A percentile compares a stretch with the other conserved stretches of the same genome.
These are phyloP conservation scores for Crepidotus sp. DNA, from an alignment of 1,284 basidiomycete genomes.

Conservation along the genomic window DNA sequence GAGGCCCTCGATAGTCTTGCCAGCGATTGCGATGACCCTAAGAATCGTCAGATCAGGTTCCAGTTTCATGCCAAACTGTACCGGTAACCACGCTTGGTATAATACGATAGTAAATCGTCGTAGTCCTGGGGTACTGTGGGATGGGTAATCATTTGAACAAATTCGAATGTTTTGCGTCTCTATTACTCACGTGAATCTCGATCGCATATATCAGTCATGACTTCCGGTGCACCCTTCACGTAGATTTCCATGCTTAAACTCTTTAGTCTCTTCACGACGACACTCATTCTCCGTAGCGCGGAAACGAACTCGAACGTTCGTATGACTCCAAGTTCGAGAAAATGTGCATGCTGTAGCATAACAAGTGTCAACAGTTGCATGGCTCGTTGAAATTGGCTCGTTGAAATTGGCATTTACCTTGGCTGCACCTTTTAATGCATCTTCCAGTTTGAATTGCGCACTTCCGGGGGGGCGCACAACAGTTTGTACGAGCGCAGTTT, in stretches of 20 bases:
- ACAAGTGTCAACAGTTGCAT: background rate
- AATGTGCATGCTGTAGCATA: conserved; percentile 73
- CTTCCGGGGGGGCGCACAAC: conserved; percentile 94
- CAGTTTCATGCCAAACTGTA: no score
- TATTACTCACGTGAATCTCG: conserved; percentile 70
- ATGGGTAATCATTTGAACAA: conserved; percentile 2
- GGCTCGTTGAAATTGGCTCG: background rate
- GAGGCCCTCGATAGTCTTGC: conserved; percentile 88
- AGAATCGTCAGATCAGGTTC: no score
- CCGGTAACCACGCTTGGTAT: conserved; percentile 96
- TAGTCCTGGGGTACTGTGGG: conserved; percentile 87
- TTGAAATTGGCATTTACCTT: conserved; percentile 41
- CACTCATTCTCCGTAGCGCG: conserved; percentile 90
- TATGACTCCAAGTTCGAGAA: conserved; percentile 93
- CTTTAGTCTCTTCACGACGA: conserved; percentile 92
- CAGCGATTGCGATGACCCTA: conserved; percentile 97
- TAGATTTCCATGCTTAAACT: conserved; percentile 96
- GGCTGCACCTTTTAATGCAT: conserved; percentile 76
- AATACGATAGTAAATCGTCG: conserved; percentile 93
- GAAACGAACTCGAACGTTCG: conserved; percentile 97
- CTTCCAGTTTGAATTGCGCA: conserved; percentile 83
- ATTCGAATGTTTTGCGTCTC: background rate
- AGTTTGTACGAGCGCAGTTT: conserved; percentile 90
- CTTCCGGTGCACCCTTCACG: conserved; percentile 97
- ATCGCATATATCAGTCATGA: conserved; percentile 94